phyloP scores from a whole-genome alignment of 352 stramenopile species.

The Phytophthora vignae region DNA sequence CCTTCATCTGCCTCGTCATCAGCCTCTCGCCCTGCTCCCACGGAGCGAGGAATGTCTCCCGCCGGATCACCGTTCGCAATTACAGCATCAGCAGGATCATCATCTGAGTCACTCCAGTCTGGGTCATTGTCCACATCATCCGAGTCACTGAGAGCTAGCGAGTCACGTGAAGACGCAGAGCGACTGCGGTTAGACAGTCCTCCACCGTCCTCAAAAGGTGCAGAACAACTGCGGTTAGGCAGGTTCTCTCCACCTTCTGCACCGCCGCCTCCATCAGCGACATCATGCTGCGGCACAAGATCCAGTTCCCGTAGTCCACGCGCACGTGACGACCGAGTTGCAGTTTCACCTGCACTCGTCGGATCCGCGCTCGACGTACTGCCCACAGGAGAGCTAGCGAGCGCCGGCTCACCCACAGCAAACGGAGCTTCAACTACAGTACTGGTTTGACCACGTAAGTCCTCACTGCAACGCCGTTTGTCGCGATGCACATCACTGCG shows the following conservation, averaged over 20 bases:
- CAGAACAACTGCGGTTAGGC: constrained; percentile 12
- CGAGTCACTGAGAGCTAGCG: constrained; percentile 16
- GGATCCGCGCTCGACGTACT: constrained; percentile 16
- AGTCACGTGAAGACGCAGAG: not conserved
- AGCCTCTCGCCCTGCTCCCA: not conserved
- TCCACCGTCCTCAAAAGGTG: constrained; percentile 1
- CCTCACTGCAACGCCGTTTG: constrained; percentile 11
- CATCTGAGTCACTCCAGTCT: not conserved
- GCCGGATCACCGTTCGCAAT: constrained; percentile 6
- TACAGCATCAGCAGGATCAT: not conserved
- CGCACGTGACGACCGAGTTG: constrained; percentile 3
- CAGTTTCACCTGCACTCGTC: constrained; percentile 9
- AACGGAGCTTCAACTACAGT: constrained; percentile 11
- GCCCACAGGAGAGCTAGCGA: not conserved
- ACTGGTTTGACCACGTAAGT: not conserved
- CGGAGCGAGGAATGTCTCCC: not conserved
- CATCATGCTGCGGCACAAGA: not conserved
- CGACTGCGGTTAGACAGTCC: constrained; percentile 16
- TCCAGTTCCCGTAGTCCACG: constrained; percentile 5
- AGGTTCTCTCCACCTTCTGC: constrained; percentile 13
- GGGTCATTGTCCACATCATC: constrained; percentile 4
- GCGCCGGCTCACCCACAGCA: not conserved
- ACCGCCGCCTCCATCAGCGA: constrained; percentile 12
- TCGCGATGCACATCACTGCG: constrained; percentile 9
- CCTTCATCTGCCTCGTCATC: too few species aligned